Evolutionary conservation across 371 early-diverging fungal genomes (phyloP), one percentile per base, ranked within the genome.

Genomic region (Mucor circinelloides): DNA sequence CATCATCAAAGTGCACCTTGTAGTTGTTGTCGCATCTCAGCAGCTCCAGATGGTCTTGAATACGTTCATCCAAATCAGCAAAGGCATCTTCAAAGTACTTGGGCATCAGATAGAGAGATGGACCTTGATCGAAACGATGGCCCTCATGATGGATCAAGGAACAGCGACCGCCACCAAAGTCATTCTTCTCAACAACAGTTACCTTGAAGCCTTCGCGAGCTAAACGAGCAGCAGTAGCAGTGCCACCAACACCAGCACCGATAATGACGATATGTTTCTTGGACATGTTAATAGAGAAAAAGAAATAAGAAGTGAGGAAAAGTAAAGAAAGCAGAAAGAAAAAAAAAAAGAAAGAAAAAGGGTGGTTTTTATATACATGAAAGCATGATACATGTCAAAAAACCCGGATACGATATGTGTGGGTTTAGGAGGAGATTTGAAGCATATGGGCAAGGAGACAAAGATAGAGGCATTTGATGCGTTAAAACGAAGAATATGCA

Each of bases 71-170:
- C 40, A 89, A 54, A 46, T 88, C 90, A n/a, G 70, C 74, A 72
- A 85, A 89, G 0, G 80, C 72, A 15, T 85, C 84, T 58, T 85
- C 70, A 66, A 88, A 89, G 0, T 84, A 69, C 31, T 83, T 74
- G 9, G 88, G 88, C 88, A 89, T 88, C 31, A 89, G 63, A 32
- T 83, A 87, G 4, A 89, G 74, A 21, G 88, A 88, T 0, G 90
- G 90, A 0, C 90, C 90, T 74, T 86, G 86, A 70, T 89, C 90
- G 64, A 88, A 88, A 1, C 88, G 82, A 60, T 79, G 73, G 1
- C 83, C 84, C 40, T 81, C 64, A 28, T 83, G 76, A 38, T 83
- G 68, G 30, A 89, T 83, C 5, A 87, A 63, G 3, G 88, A 87
- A 63, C 86, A 86, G 4, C 90, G 76, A 2, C 90, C 90, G 32